These are phyloP conservation scores for Yamadazyma akitaensis DNA, from an alignment of 805 yeast species.

Conservation along the genomic window DNA sequence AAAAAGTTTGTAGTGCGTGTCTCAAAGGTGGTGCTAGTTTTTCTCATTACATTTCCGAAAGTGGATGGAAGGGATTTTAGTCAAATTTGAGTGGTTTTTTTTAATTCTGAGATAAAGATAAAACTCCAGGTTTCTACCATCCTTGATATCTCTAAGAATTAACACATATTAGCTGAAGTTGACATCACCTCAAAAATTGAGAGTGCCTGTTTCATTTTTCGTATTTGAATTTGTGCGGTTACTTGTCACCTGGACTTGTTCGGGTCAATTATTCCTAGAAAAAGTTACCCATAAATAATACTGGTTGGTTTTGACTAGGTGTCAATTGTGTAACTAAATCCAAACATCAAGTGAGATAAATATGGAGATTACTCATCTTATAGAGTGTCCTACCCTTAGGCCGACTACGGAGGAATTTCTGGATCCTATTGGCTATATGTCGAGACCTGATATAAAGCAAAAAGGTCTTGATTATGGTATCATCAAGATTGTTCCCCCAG, in stretches of 20 bases:
- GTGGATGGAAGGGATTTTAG: neutral
- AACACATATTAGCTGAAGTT: neutral
- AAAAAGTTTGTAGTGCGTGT: neutral
- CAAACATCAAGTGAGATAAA: neutral
- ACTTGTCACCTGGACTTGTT: neutral
- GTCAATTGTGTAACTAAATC: neutral
- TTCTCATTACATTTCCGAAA: constrained; percentile 6
- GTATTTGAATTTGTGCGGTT: neutral
- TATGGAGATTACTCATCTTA: neutral
- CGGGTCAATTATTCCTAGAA: neutral
- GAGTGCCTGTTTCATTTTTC: neutral
- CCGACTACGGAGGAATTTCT: constrained; percentile 45
- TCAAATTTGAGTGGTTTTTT: neutral
- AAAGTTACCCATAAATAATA: neutral
- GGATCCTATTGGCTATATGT: constrained; percentile 49
- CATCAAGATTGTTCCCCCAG: constrained; percentile 52
- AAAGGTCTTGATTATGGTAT: constrained; percentile 49
- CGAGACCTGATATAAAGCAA: constrained; percentile 34
- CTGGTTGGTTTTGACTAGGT: neutral
- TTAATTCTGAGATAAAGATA: neutral
- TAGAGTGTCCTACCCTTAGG: constrained; percentile 46
- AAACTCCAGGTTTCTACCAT: neutral
- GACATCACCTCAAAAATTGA: too few species aligned
- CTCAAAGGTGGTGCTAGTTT: neutral
- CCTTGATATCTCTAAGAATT: neutral